Evolutionary conservation across 2,329 filamentous ascomycete species (phyloP).

Genomic region (Dichotomopilus funicola): DNA sequence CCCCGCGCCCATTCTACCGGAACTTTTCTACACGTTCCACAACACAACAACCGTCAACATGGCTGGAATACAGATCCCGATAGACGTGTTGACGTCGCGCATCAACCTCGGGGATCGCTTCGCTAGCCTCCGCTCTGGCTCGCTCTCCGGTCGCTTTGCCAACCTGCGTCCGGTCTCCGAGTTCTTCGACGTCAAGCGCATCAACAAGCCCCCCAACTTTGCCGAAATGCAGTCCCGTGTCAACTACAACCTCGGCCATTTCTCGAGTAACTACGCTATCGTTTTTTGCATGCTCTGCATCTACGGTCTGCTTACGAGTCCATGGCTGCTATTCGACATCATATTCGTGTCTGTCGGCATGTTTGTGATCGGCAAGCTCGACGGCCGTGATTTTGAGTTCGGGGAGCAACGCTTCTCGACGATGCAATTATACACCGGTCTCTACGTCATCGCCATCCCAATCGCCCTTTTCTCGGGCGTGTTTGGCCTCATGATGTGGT

Average conservation of each 20-base stretch:
- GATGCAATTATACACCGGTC: conserved; percentile 87
- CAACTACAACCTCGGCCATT: conserved; percentile 81
- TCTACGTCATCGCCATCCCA: conserved; percentile 77
- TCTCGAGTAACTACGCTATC: conserved; percentile 96
- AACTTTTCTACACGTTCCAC: neutral
- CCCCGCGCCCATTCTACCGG: neutral
- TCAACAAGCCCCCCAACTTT: conserved; percentile 92
- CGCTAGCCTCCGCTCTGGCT: conserved; percentile 71
- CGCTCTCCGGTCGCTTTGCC: conserved; percentile 75
- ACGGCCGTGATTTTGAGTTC: conserved; percentile 81
- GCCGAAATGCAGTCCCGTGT: conserved; percentile 40
- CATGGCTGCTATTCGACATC: conserved; percentile 83
- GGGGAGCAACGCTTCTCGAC: conserved; percentile 76
- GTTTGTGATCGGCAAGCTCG: conserved; percentile 85
- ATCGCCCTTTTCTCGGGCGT: conserved; percentile 80
- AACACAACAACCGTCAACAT: conserved; percentile 40
- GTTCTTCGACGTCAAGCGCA: conserved; percentile 91
- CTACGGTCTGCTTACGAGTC: conserved; percentile 88
- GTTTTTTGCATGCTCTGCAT: conserved; percentile 93
- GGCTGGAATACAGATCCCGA: conserved; percentile 85
- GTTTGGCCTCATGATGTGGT: conserved; percentile 81
- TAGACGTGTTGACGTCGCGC: conserved; percentile 85
- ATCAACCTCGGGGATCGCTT: conserved; percentile 83
- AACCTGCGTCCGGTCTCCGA: conserved; percentile 88
- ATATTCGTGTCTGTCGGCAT: conserved; percentile 78